Evolutionary conservation across 2,329 filamentous ascomycete species (phyloP).

Genomic region (Botrytis fabae): DNA sequence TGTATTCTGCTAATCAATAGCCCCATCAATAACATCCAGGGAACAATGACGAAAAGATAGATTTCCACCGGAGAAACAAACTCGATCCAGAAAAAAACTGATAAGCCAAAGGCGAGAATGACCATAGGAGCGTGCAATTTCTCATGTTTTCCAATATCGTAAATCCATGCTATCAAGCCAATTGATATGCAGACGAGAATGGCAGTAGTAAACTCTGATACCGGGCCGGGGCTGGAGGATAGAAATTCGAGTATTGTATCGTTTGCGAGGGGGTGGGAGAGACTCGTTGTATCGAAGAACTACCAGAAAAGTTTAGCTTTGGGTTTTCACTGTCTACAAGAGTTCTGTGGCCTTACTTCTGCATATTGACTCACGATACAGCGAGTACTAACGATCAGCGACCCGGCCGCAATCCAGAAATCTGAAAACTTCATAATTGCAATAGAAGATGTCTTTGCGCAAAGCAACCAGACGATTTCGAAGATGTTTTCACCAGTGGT

Average conservation of each 20-base stretch:
- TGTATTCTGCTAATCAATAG: constrained; percentile 1
- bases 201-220: not conserved
- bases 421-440: not conserved
- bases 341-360: not conserved
- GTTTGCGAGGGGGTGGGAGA: not conserved
- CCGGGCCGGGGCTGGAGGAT: not conserved
- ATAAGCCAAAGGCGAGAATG: not conserved
- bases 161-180: not conserved
- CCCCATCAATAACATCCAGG: not conserved
- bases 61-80: not conserved
- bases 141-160: not conserved
- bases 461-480: not conserved
- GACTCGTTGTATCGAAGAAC: not conserved
- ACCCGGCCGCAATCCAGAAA: not conserved
- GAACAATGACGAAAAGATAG: not conserved
- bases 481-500: not conserved
- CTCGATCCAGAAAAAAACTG: not conserved
- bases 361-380: not conserved
- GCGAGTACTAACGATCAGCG: not conserved
- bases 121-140: not conserved
- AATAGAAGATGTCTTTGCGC: not conserved
- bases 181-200: not conserved
- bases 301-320: not conserved
- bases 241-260: not conserved
- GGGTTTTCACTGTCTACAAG: not conserved